Base-by-base conservation (phyloP, 257 asterid genomes). In the Gentiana dahurica region DNA sequence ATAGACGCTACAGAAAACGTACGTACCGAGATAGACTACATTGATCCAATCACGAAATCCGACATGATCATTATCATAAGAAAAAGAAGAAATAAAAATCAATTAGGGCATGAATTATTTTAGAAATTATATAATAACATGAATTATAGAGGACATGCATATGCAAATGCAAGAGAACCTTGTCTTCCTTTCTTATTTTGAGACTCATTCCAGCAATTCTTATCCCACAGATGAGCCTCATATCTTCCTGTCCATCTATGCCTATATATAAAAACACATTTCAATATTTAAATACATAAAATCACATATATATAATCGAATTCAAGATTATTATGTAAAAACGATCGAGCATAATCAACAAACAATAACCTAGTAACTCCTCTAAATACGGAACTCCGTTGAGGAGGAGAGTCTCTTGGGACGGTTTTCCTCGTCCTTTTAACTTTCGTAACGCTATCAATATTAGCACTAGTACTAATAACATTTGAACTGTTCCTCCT, bases 111-210 rank as follows among this genome's bases (percentile, higher is more conserved):
- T 5, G 9, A 41, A 34, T 11, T 41, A 35, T 11, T 34, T 8
- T 6, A n/a, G 11, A 0, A 46, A 32, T 24, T 24, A n/a, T 12
- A 39, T 39, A 32, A 36, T 43, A 45, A 4, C 9, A 11, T 2
- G 36, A 66, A 11, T 35, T 12, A 33, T 24, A 34, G 24, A 44
- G 5, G 41, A 51, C 8, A 8, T 41, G 46, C 46, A 41, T 5
- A 15, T n/a, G 8, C 24, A 48, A 34, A 7, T 11, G 7, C 37
- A 24, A 15, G 36, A 15, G 36, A 55, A 87, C 95, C 95, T 84
- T 87, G 96, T 87, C 95, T 82, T 64, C 96, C 96, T 72, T 87
- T 87, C 90, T 87, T 87, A 77, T 76, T 87, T 13, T 87, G 96
- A 58, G 96, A 71, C 67, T 84, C 93, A 71, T 87, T 87, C 96